These are phyloP conservation scores for Actinomortierella ambigua DNA, from an alignment of 371 early-diverging fungal species.

Conservation along the genomic window DNA sequence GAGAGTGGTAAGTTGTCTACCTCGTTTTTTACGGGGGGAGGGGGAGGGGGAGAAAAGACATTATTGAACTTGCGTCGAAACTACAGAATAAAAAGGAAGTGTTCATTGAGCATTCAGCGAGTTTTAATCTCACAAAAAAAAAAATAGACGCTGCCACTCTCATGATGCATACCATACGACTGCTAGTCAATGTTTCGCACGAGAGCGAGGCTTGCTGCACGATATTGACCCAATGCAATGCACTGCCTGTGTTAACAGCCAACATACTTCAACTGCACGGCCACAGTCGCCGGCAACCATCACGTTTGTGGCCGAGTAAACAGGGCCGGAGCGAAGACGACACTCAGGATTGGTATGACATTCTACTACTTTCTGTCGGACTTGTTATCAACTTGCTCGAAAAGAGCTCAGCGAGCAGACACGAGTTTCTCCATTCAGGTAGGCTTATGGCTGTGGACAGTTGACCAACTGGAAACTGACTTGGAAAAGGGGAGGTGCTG, in stretches of 20 bases:
- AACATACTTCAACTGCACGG: constrained; percentile 37
- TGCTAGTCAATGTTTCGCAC: constrained; percentile 36
- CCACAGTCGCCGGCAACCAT: constrained; percentile 10
- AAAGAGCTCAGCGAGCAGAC: constrained; percentile 7
- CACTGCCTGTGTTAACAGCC: constrained; percentile 19
- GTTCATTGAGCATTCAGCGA: too few species aligned
- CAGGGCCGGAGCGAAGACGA: constrained; percentile 15
- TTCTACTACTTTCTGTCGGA: constrained; percentile 28
- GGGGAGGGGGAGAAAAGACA: too few species aligned
- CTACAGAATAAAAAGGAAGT: too few species aligned
- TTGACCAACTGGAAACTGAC: not conserved
- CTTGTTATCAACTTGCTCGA: constrained; percentile 40
- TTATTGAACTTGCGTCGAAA: too few species aligned
- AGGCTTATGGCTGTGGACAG: too few species aligned
- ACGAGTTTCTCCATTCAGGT: constrained; percentile 21
- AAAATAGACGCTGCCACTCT: constrained; percentile 34
- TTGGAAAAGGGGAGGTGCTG: not conserved
- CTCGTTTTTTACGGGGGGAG: too few species aligned
- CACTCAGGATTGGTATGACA: constrained; percentile 40
- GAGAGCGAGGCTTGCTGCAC: constrained; percentile 27
- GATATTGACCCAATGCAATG: constrained; percentile 14
- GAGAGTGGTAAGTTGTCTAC: too few species aligned
- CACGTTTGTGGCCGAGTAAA: not conserved
- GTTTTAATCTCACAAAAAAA: too few species aligned
- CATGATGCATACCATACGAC: constrained; percentile 27